Percentiles rank a stretch among this genome's conserved stretches.
Evolutionary conservation across 176 grass and related monocot genomes (phyloP).

Genomic region (Rhynchospora breviuscula): DNA sequence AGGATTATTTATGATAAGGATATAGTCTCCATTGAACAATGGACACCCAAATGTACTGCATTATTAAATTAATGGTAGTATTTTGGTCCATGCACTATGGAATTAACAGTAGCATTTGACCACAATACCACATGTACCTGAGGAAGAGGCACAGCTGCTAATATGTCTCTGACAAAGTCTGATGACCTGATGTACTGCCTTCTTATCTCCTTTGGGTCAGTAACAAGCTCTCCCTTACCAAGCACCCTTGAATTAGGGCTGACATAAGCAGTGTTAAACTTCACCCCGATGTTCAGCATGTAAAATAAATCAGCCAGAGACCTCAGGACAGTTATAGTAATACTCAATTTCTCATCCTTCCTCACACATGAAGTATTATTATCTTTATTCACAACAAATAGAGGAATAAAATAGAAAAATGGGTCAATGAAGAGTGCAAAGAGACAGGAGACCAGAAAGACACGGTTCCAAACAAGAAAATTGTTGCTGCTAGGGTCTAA

Average conservation of each 20-base stretch:
- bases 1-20: neutral
- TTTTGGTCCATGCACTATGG: neutral
- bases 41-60: neutral
- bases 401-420: slow-evolving; percentile 67
- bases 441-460: slow-evolving; percentile 62
- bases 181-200: slow-evolving; percentile 43
- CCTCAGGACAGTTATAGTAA: slow-evolving; percentile 45
- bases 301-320: slow-evolving; percentile 70
- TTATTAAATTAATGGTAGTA: too few relatives aligned
- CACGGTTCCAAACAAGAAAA: slow-evolving; percentile 62
- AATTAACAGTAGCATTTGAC: neutral
- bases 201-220: slow-evolving; percentile 58
- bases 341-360: slow-evolving; percentile 37
- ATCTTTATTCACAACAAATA: neutral
- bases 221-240: slow-evolving; percentile 69
- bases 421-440: slow-evolving; percentile 74
- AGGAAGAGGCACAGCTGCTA: slow-evolving; percentile 67
- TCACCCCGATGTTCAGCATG: slow-evolving; percentile 57
- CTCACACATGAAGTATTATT: slow-evolving; percentile 22
- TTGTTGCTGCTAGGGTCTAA: slow-evolving; percentile 59
- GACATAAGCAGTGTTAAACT: slow-evolving; percentile 81
- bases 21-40: neutral
- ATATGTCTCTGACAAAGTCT: slow-evolving; percentile 58
- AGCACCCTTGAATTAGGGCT: slow-evolving; percentile 61
- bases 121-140: slow-evolving; percentile 37